Evolutionary conservation across 176 grass and related monocot genomes (phyloP), one percentile per base, ranked within the genome.

Genomic region (Oryza punctata): DNA sequence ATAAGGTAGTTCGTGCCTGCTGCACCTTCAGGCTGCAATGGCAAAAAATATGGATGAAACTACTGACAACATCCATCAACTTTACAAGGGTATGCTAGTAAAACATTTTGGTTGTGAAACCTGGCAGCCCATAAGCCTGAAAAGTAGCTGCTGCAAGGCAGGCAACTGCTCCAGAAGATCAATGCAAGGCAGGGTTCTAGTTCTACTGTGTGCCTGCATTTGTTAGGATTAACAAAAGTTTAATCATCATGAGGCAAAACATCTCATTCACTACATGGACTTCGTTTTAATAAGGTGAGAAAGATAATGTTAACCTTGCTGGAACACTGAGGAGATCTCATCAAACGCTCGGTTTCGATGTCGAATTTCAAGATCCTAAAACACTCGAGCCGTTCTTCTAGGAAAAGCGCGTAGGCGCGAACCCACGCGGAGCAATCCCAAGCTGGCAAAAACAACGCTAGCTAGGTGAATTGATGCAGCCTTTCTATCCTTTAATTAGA

Each of bases 351-450:
- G 7, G 89, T 88, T 85, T 95, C 93, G 54, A 98, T 93, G 79
- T 98, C 96, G 54, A 91, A 98, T 87, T 91, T 98, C 26, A 95
- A 79, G 60, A 87, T 54, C 69, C 88, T 90, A 78, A 91, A 93
- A 82, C 96, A 95, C 65, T 98, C 89, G 12, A 98, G 89, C 21
- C 92, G 70, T 73, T 98, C 96, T 84, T 98, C 96, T 19, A 98
- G 79, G 78, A 98, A 98, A 32, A 90, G 47, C 16, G 91, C 89
- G 67, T 98, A 98, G n/a, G 92, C 83, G 82, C 93, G 90, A 67
- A 95, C 87, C 93, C 91, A 98, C 35, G 91, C 90, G 10, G 96
- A 95, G 79, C 93, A 98, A 92, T 98, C 89, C 91, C 89, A 98
- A 79, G 96, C 96, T 98, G 44, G 46, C 26, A 83, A 63, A 61